Evolutionary conservation across 352 stramenopile species (phyloP), one percentile per base, ranked within the genome.

Genomic region (Saprolegnia parasitica): DNA sequence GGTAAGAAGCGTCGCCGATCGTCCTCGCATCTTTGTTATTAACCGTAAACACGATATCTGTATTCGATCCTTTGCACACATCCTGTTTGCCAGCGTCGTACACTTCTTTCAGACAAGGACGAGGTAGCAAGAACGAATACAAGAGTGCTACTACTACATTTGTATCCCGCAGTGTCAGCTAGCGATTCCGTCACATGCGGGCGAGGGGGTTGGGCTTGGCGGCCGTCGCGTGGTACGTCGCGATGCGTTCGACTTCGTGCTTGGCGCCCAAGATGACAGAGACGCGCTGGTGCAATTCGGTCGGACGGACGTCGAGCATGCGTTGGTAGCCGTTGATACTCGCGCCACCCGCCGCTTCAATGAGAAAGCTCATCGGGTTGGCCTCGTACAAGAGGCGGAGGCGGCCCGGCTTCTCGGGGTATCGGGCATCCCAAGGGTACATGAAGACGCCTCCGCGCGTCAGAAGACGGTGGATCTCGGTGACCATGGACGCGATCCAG

Each of bases 311-410:
- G 46, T 72, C 74, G 29, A 78, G 56, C 21, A 78, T 72, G 16
- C 67, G 42, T 76, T 91, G 95, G 77, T 95, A 92, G 13, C 72
- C 62, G 64, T 83, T 81, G 16, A 92, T 76, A 11, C 81, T 72
- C 6, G 40, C 40, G 39, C 58, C 58, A 16, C 58, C 58, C 21
- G 58, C 58, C 54, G 49, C 37, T 18, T 67, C 58, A 6, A 67
- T 54, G 20, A 67, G 42, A n/a, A 67, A 67, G 29, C 71, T 86
- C 76, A 73, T 91, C 76, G 42, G 50, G 66, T 74, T 72, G 40
- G 58, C 58, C 42, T 67, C 58, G 46, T 67, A 67, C 21, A 67
- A 24, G 10, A 67, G 58, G 13, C 58, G 58, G 8, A 67, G 45
- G 15, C 58, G 58, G 11, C 58, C 58, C 13, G 37, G 35, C 9